These are phyloP conservation scores for Wickerhamiella australiensis DNA, from an alignment of 805 yeast genomes.

Conservation along the genomic window DNA sequence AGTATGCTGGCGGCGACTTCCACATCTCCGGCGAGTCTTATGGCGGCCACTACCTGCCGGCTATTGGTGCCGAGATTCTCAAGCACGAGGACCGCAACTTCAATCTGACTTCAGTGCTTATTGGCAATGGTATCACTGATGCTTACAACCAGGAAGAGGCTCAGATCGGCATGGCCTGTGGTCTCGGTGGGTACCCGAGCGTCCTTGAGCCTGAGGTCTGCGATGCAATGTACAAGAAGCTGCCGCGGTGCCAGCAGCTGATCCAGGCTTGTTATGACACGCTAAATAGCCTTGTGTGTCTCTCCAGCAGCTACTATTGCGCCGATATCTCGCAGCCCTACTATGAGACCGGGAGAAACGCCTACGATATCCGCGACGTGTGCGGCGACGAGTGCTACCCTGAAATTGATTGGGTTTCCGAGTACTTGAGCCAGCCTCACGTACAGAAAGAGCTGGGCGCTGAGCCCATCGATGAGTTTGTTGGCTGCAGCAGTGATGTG, in stretches of 20 bases:
- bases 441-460: constrained; percentile 76
- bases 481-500: constrained; percentile 47
- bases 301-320: constrained; percentile 86
- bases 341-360: constrained; percentile 78
- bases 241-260: constrained; percentile 68
- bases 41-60: constrained; percentile 95
- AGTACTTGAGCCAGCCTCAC: constrained; percentile 62
- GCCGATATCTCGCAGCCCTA: constrained; percentile 68
- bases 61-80: constrained; percentile 47
- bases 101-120: constrained; percentile 66
- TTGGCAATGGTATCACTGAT: constrained; percentile 92
- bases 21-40: constrained; percentile 95
- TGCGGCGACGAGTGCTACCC: constrained; percentile 73
- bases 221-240: constrained; percentile 48
- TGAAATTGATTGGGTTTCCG: constrained; percentile 55
- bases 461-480: constrained; percentile 51
- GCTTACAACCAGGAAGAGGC: constrained; percentile 67
- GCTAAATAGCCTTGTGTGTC: constrained; percentile 70
- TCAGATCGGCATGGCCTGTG: constrained; percentile 92
- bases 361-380: constrained; percentile 76
- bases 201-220: constrained; percentile 73
- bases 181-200: constrained; percentile 70
- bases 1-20: constrained; percentile 48
- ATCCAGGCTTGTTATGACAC: constrained; percentile 68
- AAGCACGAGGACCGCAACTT: constrained; percentile 51